Evolutionary conservation across 169 alveolate species (phyloP).

Genomic region (Plasmodium gonderi): DNA sequence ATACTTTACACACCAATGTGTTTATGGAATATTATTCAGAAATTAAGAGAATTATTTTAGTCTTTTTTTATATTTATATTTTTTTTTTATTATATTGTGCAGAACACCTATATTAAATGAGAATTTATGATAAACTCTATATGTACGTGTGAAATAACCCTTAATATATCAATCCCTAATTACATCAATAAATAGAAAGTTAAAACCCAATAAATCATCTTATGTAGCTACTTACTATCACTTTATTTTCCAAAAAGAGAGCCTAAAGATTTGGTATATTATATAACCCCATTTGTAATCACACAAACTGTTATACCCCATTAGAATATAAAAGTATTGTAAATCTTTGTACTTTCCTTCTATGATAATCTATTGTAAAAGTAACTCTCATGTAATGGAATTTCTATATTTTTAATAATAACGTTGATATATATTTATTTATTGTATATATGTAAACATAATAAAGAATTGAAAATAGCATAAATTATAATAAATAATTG

Average conservation of each 20-base stretch:
- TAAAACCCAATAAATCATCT: neutral
- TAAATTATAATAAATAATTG: neutral
- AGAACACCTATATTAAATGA: neutral
- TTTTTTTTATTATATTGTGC: neutral
- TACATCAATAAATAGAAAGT: neutral
- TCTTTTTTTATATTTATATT: neutral
- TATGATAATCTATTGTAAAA: neutral
- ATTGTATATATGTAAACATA: neutral
- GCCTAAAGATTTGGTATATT: neutral
- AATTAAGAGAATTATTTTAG: neutral
- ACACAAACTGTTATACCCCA: neutral
- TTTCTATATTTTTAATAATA: neutral
- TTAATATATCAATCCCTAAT: neutral
- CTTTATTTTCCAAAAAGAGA: neutral
- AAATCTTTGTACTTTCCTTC: neutral
- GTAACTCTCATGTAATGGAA: neutral
- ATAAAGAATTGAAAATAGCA: neutral
- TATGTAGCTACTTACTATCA: neutral
- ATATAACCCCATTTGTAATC: neutral
- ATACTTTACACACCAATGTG: neutral
- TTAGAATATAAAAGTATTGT: neutral
- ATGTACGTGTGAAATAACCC: neutral
- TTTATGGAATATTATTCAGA: neutral
- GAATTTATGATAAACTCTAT: neutral
- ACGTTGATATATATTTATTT: neutral